Evolutionary conservation across 2,329 filamentous ascomycete genomes (phyloP).

Genomic region (Helicocarpus griseus): DNA sequence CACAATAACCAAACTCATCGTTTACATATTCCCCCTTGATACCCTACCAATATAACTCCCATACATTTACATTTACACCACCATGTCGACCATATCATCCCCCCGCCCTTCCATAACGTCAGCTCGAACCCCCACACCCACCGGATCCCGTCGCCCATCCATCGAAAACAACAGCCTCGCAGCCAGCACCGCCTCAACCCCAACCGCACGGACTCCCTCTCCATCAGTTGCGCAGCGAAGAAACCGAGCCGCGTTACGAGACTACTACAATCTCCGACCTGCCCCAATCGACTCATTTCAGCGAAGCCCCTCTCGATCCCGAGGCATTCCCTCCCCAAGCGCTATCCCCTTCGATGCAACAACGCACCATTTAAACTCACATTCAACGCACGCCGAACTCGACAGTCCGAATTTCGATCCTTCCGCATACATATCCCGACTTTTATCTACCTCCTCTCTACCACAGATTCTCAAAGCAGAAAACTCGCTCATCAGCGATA

Average conservation of each 20-base stretch:
- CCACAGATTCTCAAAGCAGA: constrained; percentile 37
- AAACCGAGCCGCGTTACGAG: constrained; percentile 78
- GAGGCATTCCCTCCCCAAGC: constrained; percentile 30
- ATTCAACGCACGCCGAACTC: constrained; percentile 47
- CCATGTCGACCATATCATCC: constrained; percentile 52
- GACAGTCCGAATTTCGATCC: constrained; percentile 65
- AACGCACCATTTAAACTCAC: constrained; percentile 15
- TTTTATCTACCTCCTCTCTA: constrained; percentile 32
- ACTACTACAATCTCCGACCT: constrained; percentile 81
- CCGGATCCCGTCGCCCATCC: constrained; percentile 66
- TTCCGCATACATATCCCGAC: constrained; percentile 42
- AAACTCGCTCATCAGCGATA: constrained; percentile 51
- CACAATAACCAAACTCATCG: background rate
- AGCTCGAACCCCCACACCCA: constrained; percentile 53
- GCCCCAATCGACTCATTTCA: constrained; percentile 27
- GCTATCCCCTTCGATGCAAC: constrained; percentile 33
- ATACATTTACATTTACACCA: no score
- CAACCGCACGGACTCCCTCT: constrained; percentile 33
- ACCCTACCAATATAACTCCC: background rate
- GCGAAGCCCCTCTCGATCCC: constrained; percentile 20
- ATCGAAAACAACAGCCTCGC: constrained; percentile 49
- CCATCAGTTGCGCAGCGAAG: constrained; percentile 39
- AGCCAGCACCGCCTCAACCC: constrained; percentile 29
- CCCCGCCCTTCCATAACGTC: constrained; percentile 50
- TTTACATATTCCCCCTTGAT: background rate